phyloP scores from a whole-genome alignment of 306 rosid genomes.

The Pterocarpus macrocarpus region DNA sequence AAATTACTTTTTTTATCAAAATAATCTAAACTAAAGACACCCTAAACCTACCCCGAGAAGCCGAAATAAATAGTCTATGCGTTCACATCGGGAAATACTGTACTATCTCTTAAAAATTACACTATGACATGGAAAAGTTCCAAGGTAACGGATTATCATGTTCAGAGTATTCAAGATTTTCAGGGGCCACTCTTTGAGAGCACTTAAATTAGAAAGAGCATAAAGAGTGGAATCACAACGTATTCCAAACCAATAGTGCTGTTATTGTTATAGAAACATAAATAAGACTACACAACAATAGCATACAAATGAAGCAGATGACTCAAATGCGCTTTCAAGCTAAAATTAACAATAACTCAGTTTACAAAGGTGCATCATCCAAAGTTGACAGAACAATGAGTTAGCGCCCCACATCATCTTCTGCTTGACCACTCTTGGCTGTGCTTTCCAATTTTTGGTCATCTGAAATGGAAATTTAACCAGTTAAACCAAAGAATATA shows the following conservation, averaged over 20 bases:
- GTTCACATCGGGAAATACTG: too few relatives aligned
- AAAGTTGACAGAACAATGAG: not conserved
- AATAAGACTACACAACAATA: slow-evolving; percentile 34
- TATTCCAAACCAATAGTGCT: slow-evolving; percentile 35
- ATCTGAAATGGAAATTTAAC: slow-evolving; percentile 44
- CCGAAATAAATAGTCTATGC: too few relatives aligned
- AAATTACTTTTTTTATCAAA: too few relatives aligned
- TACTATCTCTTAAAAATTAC: too few relatives aligned
- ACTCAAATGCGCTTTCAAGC: slow-evolving; percentile 39
- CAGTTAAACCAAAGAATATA: slow-evolving; percentile 11
- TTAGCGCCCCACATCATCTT: slow-evolving; percentile 46
- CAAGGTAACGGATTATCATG: too few relatives aligned
- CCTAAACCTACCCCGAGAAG: too few relatives aligned
- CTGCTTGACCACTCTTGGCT: slow-evolving; percentile 38
- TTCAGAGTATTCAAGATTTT: too few relatives aligned
- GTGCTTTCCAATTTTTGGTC: slow-evolving; percentile 50
- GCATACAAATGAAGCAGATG: slow-evolving; percentile 40
- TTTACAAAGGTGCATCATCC: slow-evolving; percentile 25
- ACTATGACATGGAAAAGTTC: too few relatives aligned
- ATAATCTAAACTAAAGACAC: too few relatives aligned
- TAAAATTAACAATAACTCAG: slow-evolving; percentile 26
- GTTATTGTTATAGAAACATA: slow-evolving; percentile 19
- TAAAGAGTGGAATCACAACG: slow-evolving; percentile 33
- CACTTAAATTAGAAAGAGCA: not conserved
- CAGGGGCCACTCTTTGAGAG: too few relatives aligned